Evolutionary conservation across 164 flowering plant species (phyloP).

Genomic region (Platanus orientalis): DNA sequence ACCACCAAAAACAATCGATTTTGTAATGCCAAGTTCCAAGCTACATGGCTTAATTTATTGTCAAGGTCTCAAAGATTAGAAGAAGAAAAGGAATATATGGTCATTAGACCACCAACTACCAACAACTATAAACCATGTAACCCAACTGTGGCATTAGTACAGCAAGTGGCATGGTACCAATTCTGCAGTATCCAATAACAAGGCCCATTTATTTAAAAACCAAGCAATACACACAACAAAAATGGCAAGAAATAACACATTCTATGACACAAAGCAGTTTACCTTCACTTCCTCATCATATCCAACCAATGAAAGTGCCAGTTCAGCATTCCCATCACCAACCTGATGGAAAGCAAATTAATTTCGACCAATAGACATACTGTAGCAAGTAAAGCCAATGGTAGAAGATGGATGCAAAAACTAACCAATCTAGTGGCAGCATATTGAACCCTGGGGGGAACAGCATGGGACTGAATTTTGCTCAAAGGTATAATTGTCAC

Average conservation of each 20-base stretch:
- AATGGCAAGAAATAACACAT: background rate
- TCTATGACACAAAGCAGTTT: background rate
- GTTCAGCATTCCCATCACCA: conserved; percentile 82
- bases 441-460: conserved; percentile 55
- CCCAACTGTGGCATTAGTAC: no score
- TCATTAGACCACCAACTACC: no score
- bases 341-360: conserved; percentile 47
- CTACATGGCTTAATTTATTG: no score
- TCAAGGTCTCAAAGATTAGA: no score
- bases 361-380: background rate
- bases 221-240: background rate
- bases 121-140: no score
- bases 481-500: conserved; percentile 91
- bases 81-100: no score
- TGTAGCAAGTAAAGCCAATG: background rate
- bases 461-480: conserved; percentile 64
- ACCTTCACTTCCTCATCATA: conserved; percentile 87
- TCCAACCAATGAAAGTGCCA: conserved; percentile 90
- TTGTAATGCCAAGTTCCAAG: no score
- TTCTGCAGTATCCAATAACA: no score
- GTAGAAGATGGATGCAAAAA: conserved; percentile 10
- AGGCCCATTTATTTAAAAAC: background rate
- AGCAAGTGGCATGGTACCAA: no score
- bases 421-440: conserved; percentile 75
- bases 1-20: no score